Evolutionary conservation across 23 red algal genomes (phyloP).

Genomic region (Gracilariopsis chorda): DNA sequence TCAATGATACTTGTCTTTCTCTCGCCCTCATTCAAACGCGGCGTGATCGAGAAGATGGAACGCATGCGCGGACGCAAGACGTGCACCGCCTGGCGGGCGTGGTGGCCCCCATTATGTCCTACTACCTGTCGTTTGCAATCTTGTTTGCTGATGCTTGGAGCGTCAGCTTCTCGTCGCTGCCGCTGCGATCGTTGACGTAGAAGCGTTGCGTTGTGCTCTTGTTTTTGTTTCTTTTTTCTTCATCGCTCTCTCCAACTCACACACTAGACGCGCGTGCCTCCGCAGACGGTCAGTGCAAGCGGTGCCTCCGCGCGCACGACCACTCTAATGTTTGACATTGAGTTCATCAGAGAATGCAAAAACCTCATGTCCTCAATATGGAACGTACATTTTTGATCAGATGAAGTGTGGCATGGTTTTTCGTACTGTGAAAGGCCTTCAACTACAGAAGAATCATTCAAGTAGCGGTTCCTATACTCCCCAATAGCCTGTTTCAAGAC

Average conservation of each 20-base stretch:
- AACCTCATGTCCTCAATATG: slow-evolving; percentile 40
- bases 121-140: not conserved
- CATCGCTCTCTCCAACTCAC: not conserved
- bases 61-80: not conserved
- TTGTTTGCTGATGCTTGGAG: not conserved
- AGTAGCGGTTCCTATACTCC: slow-evolving; percentile 54
- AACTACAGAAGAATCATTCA: slow-evolving; percentile 60
- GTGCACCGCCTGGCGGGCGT: not conserved
- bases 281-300: too few relatives aligned
- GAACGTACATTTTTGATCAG: slow-evolving; percentile 52
- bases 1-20: too few relatives aligned
- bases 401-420: slow-evolving; percentile 6
- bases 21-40: slow-evolving; percentile 44
- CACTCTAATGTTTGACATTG: slow-evolving; percentile 37
- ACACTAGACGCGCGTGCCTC: too few relatives aligned
- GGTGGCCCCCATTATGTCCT: not conserved
- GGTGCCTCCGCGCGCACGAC: too few relatives aligned
- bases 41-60: slow-evolving; percentile 36
- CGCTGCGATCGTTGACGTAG: not conserved
- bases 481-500: slow-evolving; percentile 73
- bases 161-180: not conserved
- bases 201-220: too few relatives aligned
- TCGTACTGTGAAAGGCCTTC: slow-evolving; percentile 36
- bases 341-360: slow-evolving; percentile 60
- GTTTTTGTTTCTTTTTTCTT: not conserved